Base-by-base conservation (phyloP, 1,284 basidiomycete species). In the Cryptococcus sp. region DNA sequence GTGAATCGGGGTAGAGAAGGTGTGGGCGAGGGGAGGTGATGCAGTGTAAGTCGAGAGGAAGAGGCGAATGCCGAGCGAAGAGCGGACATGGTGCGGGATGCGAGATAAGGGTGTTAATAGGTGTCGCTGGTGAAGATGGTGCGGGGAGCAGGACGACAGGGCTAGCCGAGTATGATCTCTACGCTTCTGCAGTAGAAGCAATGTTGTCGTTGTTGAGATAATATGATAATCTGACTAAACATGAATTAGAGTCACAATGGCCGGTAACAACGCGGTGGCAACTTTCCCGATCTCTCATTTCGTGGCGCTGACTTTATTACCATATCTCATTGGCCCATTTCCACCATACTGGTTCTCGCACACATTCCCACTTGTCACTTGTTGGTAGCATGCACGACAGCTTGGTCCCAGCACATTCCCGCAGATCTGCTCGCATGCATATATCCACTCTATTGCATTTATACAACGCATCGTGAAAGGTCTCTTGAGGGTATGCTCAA, bases 1-100 rank as follows among this genome's bases (percentile, higher is more conserved):
- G n/a, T 38, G 19, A 17, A 57, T 15, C 55, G 25, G n/a, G 49
- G 25, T 3, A 35, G n/a, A 5, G 50, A 17, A 27, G 30, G 47
- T 7, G 19, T n/a, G 27, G 50, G 16, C 16, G 50, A 27, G 46
- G 52, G 47, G n/a, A 61, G 47, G 25, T 61, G 63, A 39, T 58
- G 59, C 20, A 61, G 55, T n/a, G 63, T 64, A 8, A 61, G 23
- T n/a, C 63, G 60, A 16, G 63, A 64, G n/a, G 63, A 59, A 1
- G 63, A 64, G 23, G 63, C 63, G 56, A 64, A 58, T 8, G 59
- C 49, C 23, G 50, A 50, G 30, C 57, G 45, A 41, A 47, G 27
- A 47, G 59, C 52, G 30, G 30, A 35, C 56, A 60, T 58, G 13
- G 39, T 35, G 30, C 30, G 7, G 10, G 30, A 35, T 35, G 30